Conservation (phyloP, 371 early-diverging fungal species). For the Rozella allomycis region DNA sequence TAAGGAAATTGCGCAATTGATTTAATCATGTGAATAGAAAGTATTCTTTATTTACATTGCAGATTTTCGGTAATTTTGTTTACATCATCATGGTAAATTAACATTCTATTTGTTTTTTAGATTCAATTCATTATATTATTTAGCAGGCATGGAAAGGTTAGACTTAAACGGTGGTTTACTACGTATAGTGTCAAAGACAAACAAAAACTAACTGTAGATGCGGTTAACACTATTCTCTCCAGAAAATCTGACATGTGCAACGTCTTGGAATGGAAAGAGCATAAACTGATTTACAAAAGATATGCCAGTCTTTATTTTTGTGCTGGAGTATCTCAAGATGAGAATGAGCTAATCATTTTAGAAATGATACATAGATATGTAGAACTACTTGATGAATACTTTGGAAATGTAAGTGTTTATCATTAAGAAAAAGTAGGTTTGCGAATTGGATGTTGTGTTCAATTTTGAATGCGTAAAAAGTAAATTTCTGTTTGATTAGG, state of each 20-base stretch:
- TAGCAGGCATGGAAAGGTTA: constrained; percentile 22
- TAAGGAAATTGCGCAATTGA: too few species aligned
- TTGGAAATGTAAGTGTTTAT: constrained; percentile 38
- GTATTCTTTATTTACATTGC: too few species aligned
- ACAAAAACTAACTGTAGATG: constrained; percentile 15
- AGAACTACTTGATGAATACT: constrained; percentile 18
- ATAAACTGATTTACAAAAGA: constrained; percentile 20
- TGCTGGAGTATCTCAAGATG: constrained; percentile 15
- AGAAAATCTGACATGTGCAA: constrained; percentile 19
- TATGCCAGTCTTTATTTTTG: constrained; percentile 19
- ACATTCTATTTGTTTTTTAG: constrained; percentile 41
- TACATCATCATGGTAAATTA: constrained; percentile 3
- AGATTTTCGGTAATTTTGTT: too few species aligned
- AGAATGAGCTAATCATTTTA: constrained; percentile 14
- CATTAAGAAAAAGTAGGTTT: constrained; percentile 32
- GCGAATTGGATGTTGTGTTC: constrained; percentile 1
- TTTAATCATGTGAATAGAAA: too few species aligned
- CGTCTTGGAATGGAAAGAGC: constrained; percentile 12
- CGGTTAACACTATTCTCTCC: constrained; percentile 14
- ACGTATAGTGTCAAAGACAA: constrained; percentile 11
- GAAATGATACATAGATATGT: constrained; percentile 20
- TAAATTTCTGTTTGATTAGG: constrained; percentile 1
- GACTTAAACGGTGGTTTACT: constrained; percentile 16
- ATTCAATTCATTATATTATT: constrained; percentile 19
- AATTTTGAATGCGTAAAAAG: constrained; percentile 1